Conservation (phyloP, 116 monocot species). For the Dioscorea cayenensis region DNA sequence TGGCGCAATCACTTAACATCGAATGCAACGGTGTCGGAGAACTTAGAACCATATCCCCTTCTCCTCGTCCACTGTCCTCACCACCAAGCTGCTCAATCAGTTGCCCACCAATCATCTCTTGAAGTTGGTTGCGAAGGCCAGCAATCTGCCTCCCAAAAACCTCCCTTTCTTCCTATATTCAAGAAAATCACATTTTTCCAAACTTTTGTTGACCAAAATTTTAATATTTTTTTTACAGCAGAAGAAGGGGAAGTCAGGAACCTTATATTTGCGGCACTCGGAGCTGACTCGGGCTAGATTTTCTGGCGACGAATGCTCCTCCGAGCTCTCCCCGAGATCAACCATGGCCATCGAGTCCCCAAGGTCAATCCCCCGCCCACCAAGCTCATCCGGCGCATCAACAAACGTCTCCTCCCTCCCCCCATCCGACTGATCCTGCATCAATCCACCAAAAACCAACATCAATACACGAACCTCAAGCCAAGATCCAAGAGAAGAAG, state of each 20-base stretch:
- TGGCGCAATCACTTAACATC: constrained; percentile 65
- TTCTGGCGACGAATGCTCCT: constrained; percentile 24
- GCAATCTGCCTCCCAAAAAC: constrained; percentile 50
- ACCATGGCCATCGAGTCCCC: constrained; percentile 63
- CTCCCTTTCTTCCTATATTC: constrained; percentile 77
- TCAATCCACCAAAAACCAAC: constrained; percentile 68
- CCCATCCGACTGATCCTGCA: constrained; percentile 27
- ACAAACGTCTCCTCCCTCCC: constrained; percentile 68
- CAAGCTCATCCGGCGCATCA: constrained; percentile 69
- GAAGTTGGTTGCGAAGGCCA: constrained; percentile 37
- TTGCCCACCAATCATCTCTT: constrained; percentile 23
- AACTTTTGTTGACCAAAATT: neutral
- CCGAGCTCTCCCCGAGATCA: constrained; percentile 45
- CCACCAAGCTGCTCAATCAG: constrained; percentile 8
- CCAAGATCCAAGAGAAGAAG: constrained; percentile 1
- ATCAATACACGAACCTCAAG: constrained; percentile 29
- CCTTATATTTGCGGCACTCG: neutral
- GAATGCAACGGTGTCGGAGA: constrained; percentile 45
- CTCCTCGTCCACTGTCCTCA: constrained; percentile 5
- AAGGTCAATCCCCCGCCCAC: constrained; percentile 22
- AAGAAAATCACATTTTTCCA: neutral
- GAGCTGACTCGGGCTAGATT: constrained; percentile 6
- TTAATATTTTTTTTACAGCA: neutral
- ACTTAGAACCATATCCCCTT: constrained; percentile 15
- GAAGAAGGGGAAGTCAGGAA: neutral